Conservation (phyloP, 2,329 filamentous ascomycete genomes). For the Hirsutella thompsonii region DNA sequence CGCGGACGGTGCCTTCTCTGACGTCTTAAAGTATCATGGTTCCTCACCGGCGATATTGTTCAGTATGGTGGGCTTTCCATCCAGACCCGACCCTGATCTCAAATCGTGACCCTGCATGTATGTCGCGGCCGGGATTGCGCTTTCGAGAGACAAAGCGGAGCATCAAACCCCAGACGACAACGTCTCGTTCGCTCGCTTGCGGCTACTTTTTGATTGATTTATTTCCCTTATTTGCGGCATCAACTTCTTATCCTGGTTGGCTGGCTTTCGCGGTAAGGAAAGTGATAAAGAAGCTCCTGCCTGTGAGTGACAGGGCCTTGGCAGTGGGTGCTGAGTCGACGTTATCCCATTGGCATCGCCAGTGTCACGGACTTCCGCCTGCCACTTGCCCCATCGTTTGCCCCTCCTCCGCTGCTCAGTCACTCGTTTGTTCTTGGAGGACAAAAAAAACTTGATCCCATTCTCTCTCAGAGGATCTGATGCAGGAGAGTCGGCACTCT, state of each 20-base stretch:
- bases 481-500: too few relatives aligned
- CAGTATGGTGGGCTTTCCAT: background rate
- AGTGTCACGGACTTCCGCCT: constrained; percentile 1
- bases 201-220: background rate
- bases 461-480: too few relatives aligned
- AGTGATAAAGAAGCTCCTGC: background rate
- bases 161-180: background rate
- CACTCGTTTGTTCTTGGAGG: background rate
- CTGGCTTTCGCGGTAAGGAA: background rate
- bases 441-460: background rate
- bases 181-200: background rate
- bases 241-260: background rate
- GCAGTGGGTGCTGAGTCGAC: too few relatives aligned
- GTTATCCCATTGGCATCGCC: background rate
- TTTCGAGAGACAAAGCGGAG: background rate
- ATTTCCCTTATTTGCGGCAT: background rate
- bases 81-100: background rate
- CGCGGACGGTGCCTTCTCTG: too few relatives aligned
- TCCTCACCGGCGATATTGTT: background rate
- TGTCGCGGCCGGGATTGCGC: background rate
- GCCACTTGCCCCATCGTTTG: constrained; percentile 1
- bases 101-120: background rate
- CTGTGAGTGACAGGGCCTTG: too few relatives aligned
- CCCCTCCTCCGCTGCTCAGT: background rate
- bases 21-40: too few relatives aligned